A percentile compares a stretch with the other conserved stretches of the same genome.
Evolutionary conservation across 1,284 basidiomycete genomes (phyloP).

Genomic region (Sanghuangporus weigelae): DNA sequence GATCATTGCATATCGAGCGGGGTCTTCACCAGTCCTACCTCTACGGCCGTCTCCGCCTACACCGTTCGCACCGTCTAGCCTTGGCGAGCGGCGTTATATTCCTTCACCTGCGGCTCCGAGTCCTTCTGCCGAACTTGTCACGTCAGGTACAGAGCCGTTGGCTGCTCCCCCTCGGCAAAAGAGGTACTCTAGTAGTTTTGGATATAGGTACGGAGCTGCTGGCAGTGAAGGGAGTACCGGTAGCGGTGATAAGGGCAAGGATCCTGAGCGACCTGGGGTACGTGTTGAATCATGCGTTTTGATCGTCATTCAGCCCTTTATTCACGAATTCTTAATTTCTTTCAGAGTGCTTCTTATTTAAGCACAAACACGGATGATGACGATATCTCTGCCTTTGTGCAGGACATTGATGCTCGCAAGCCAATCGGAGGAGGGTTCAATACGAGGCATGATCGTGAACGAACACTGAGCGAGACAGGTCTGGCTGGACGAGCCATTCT

Average conservation of each 20-base stretch:
- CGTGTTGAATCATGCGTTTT: constrained; percentile 12
- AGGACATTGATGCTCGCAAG: constrained; percentile 63
- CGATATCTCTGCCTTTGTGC: constrained; percentile 69
- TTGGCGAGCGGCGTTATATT: constrained; percentile 38
- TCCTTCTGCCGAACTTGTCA: constrained; percentile 1
- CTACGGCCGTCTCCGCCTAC: constrained; percentile 39
- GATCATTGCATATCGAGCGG: constrained; percentile 24
- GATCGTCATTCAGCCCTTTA: neutral
- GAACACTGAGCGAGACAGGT: constrained; percentile 14
- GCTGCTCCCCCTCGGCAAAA: constrained; percentile 23
- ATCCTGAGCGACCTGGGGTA: constrained; percentile 31
- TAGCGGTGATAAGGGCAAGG: constrained; percentile 34
- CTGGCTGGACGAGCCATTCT: neutral
- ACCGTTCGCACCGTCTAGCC: constrained; percentile 39
- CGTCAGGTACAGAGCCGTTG: constrained; percentile 12
- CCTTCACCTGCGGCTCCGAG: constrained; percentile 15
- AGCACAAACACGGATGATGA: constrained; percentile 59
- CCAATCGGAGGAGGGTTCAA: constrained; percentile 37
- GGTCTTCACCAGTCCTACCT: constrained; percentile 28
- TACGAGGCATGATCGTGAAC: constrained; percentile 12
- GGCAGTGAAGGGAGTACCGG: constrained; percentile 36
- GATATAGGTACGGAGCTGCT: constrained; percentile 51
- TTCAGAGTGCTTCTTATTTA: constrained; percentile 38
- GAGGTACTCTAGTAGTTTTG: constrained; percentile 61
- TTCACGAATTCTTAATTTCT: neutral